A percentile compares a stretch with the other conserved stretches of the same genome.
Conservation (phyloP, 495 filamentous ascomycete genomes). For the Pseudotulostoma volvatum region DNA sequence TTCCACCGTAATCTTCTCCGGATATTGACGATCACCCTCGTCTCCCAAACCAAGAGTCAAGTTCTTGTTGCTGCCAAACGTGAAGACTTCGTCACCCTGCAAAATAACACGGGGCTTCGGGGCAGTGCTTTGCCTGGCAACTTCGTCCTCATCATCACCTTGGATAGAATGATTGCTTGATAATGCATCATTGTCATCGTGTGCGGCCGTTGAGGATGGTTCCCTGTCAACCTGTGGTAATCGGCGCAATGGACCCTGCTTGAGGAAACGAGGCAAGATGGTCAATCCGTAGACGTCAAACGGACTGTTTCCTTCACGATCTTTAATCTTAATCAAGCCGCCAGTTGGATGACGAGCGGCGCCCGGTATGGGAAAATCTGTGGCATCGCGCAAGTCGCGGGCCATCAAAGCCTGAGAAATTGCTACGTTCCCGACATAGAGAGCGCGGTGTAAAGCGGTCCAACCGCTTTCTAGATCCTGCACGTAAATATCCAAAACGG, state of each 20-base stretch:
- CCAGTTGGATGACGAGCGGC: constrained; percentile 33
- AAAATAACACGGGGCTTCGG: constrained; percentile 22
- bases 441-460: constrained; percentile 82
- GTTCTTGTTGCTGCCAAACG: constrained; percentile 93
- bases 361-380: constrained; percentile 29
- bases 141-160: constrained; percentile 22
- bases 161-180: constrained; percentile 22
- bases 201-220: constrained; percentile 11
- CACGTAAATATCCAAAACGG: constrained; percentile 66
- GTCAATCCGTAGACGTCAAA: constrained; percentile 82
- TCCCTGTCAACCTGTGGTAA: too few relatives aligned
- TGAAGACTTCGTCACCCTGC: constrained; percentile 71
- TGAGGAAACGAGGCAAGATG: constrained; percentile 44
- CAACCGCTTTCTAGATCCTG: constrained; percentile 89
- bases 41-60: constrained; percentile 81
- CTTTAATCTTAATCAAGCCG: constrained; percentile 82
- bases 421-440: constrained; percentile 84
- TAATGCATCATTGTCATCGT: constrained; percentile 17
- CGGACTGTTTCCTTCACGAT: constrained; percentile 83
- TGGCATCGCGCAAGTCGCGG: constrained; percentile 52
- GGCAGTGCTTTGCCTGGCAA: constrained; percentile 8
- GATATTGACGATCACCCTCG: constrained; percentile 83
- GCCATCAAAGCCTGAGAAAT: constrained; percentile 66
- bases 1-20: constrained; percentile 61
- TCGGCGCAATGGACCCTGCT: constrained; percentile 9